Evolutionary conservation across 116 monocot species (phyloP).

Genomic region (Trichopus zeylanicus): DNA sequence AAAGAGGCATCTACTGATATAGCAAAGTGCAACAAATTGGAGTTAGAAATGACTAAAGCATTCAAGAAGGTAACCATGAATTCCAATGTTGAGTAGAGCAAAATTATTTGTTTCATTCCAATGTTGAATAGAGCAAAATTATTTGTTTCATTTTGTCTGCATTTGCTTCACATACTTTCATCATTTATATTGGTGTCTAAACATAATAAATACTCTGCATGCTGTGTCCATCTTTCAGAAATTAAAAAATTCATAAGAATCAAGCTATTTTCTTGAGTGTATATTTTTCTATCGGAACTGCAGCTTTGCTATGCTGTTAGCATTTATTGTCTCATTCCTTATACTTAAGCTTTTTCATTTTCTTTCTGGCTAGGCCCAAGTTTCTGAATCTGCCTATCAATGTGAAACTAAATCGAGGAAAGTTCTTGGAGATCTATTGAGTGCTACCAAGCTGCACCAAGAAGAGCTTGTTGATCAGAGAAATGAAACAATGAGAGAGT

Average conservation of each 20-base stretch:
- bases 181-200: no score
- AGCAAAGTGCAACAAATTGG: slow-evolving; percentile 25
- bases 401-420: slow-evolving; percentile 34
- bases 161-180: background rate
- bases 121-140: no score
- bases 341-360: background rate
- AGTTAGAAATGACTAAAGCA: slow-evolving; percentile 27
- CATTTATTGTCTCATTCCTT: background rate
- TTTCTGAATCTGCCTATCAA: slow-evolving; percentile 20
- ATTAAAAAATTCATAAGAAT: no score
- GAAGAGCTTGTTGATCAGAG: slow-evolving; percentile 25
- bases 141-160: background rate
- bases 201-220: no score
- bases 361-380: slow-evolving; percentile 22
- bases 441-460: slow-evolving; percentile 21
- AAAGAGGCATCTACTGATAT: slow-evolving; percentile 26
- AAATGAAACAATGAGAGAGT: slow-evolving; percentile 27
- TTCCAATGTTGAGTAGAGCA: no score
- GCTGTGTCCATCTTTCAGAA: no score
- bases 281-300: no score
- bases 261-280: no score
- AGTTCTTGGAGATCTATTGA: slow-evolving; percentile 32
- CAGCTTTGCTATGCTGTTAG: background rate
- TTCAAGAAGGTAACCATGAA: slow-evolving; percentile 21
- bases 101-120: no score